phyloP scores from a whole-genome alignment of 345 rosid species.

The Physaria fendleri region DNA sequence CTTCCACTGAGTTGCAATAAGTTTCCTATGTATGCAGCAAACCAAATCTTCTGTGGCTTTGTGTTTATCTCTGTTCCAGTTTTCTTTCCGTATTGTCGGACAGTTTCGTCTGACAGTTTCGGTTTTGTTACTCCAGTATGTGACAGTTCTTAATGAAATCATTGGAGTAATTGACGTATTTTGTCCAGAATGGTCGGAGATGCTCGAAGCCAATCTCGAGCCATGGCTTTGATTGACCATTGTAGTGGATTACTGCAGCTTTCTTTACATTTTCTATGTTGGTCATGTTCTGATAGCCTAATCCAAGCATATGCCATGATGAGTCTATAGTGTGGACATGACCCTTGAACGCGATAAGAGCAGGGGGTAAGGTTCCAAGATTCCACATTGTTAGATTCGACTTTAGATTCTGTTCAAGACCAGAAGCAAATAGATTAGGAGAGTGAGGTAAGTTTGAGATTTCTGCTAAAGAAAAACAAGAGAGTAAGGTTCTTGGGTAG shows the following conservation, averaged over 20 bases:
- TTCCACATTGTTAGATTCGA: conserved; percentile 95
- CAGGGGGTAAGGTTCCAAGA: conserved; percentile 98
- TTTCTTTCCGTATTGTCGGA: too few species aligned
- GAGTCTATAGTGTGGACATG: conserved; percentile 77
- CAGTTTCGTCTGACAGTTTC: too few species aligned
- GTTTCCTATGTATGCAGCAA: conserved; percentile 24
- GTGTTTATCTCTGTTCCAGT: conserved; percentile 10
- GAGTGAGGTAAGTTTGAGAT: neutral
- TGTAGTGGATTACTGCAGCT: conserved; percentile 95
- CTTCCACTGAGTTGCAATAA: conserved; percentile 20
- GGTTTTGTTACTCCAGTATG: conserved; percentile 66
- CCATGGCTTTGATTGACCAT: conserved; percentile 99
- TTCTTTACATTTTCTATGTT: conserved; percentile 49
- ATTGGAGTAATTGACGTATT: conserved; percentile 78
- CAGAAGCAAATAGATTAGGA: conserved; percentile 2
- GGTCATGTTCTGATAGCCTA: conserved; percentile 89
- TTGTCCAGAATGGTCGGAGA: conserved; percentile 97
- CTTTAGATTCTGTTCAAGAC: conserved; percentile 61
- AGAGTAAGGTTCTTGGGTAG: neutral
- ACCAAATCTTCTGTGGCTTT: conserved; percentile 18
- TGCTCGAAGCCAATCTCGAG: conserved; percentile 92
- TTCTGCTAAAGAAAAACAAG: neutral
- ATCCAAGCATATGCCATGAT: conserved; percentile 97
- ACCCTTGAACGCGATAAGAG: conserved; percentile 88
- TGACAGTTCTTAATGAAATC: conserved; percentile 92